These are phyloP conservation scores for Calcarisporium arbuscula DNA, from an alignment of 2,329 filamentous ascomycete genomes.

Conservation along the genomic window DNA sequence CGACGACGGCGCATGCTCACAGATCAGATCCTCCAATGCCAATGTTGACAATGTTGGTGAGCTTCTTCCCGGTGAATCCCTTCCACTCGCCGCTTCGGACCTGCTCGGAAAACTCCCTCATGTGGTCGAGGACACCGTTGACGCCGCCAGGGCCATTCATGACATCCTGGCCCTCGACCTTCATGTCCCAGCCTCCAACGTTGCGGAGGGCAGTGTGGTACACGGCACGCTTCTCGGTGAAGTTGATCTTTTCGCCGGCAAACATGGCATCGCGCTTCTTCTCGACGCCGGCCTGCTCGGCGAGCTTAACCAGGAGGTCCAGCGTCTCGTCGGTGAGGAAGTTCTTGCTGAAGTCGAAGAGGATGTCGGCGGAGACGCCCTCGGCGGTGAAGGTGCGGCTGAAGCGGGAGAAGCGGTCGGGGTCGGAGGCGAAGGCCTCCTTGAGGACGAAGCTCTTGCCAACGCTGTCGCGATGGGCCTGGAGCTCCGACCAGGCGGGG, in stretches of 20 bases:
- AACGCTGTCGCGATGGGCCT: conserved; percentile 79
- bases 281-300: conserved; percentile 84
- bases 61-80: conserved; percentile 94
- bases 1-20: conserved; percentile 47
- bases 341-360: conserved; percentile 99
- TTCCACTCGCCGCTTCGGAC: conserved; percentile 94
- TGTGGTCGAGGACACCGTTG: conserved; percentile 86
- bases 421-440: conserved; percentile 84
- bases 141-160: conserved; percentile 85
- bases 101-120: conserved; percentile 97
- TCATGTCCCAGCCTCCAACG: conserved; percentile 70
- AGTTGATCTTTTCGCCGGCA: conserved; percentile 97
- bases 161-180: conserved; percentile 88
- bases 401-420: conserved; percentile 84
- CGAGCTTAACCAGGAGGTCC: conserved; percentile 78
- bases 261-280: conserved; percentile 97
- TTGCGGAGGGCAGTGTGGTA: conserved; percentile 95
- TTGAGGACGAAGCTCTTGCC: conserved; percentile 90
- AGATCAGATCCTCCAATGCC: conserved; percentile 98
- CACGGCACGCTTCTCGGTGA: conserved; percentile 93
- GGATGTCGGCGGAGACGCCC: conserved; percentile 76
- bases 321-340: conserved; percentile 92
- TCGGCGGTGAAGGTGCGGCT: conserved; percentile 77
- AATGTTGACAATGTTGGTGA: conserved; percentile 94
- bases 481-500: conserved; percentile 81